Conservation (phyloP, 768 basidiomycete species). For the Calocybe gangraenosa region DNA sequence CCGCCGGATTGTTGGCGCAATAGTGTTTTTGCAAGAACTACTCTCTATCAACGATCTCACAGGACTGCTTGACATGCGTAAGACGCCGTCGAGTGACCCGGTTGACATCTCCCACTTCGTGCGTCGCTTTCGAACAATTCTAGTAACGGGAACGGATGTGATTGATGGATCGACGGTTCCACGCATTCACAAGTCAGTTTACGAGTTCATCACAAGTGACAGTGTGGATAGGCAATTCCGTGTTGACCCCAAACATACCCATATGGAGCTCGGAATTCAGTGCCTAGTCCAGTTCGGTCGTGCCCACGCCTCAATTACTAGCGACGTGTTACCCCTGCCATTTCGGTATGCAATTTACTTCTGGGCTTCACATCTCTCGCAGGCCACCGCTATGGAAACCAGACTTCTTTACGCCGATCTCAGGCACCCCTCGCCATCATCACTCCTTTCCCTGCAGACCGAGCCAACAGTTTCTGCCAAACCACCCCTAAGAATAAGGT, state of each 20-base stretch:
- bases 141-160: too few relatives aligned
- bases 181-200: too few relatives aligned
- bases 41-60: slow-evolving; percentile 8
- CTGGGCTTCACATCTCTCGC: too few relatives aligned
- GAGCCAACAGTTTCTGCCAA: neutral
- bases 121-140: too few relatives aligned
- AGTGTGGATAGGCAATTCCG: neutral
- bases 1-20: too few relatives aligned
- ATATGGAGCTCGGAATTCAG: slow-evolving; percentile 4
- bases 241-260: neutral
- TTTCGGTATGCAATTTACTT: neutral
- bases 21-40: slow-evolving; percentile 7
- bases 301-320: neutral
- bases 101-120: too few relatives aligned
- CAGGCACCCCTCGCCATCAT: neutral
- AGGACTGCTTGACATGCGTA: slow-evolving; percentile 3
- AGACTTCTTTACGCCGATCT: neutral
- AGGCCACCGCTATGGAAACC: too few relatives aligned
- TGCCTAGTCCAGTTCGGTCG: too few relatives aligned
- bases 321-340: neutral
- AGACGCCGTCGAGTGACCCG: too few relatives aligned
- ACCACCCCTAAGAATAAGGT: neutral
- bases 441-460: neutral
- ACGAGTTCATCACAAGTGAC: too few relatives aligned
- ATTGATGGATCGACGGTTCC: too few relatives aligned